Conservation (phyloP, 441 rosid species). For the Corymbia citriodora region DNA sequence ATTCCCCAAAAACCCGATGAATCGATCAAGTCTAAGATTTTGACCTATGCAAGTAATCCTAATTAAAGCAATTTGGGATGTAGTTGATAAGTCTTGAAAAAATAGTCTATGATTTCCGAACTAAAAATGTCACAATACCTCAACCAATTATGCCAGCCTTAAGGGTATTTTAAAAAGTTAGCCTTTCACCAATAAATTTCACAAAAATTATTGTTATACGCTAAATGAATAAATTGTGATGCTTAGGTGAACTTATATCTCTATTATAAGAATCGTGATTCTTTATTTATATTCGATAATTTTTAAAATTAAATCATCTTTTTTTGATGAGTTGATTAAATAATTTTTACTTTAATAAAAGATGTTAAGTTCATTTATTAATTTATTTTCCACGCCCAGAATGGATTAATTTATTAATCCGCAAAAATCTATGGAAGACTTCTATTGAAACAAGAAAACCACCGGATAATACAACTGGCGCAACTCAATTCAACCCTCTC, state of each 20-base stretch:
- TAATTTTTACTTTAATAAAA: background rate
- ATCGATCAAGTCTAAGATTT: fast-evolving
- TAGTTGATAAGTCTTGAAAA: fast-evolving
- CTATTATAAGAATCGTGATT: background rate
- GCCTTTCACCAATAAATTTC: background rate
- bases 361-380: fast-evolving
- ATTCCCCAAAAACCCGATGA: fast-evolving
- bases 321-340: background rate
- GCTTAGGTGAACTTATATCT: background rate
- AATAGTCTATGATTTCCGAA: fast-evolving
- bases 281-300: fast-evolving
- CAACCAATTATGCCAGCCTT: background rate
- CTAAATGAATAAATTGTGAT: background rate
- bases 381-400: too few species aligned
- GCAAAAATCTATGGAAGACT: too few species aligned
- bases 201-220: background rate
- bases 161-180: background rate
- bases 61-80: background rate
- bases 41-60: too few species aligned
- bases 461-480: too few species aligned
- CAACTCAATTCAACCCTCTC: too few species aligned
- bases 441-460: too few species aligned
- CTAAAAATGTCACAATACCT: background rate
- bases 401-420: too few species aligned
- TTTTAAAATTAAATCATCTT: background rate